Evolutionary conservation across 23 red algal species (phyloP), one percentile per base, ranked within the genome.

Genomic region (Gracilariopsis chorda): DNA sequence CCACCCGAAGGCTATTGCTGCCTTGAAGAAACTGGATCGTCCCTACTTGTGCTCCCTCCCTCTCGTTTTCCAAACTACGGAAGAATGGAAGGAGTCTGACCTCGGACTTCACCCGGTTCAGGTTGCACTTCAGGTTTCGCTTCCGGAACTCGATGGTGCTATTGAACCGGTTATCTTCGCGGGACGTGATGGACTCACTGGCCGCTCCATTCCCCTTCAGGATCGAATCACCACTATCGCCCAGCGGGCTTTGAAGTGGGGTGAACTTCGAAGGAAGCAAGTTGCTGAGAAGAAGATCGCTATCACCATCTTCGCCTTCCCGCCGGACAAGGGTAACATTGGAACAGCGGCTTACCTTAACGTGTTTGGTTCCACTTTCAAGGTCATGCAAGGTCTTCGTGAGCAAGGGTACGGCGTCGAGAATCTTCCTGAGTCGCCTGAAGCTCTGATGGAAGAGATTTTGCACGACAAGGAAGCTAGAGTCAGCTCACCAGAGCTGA

Each of bases 241-340:
- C 48, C 29, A 44, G 17, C 83, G 97, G 3, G 93, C 97, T 9
- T 63, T 99, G 71, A 99, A 99, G 78, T 99, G 97, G 97, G 97
- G 90, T 16, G 82, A 91, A 49, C 82, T 99, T 2, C 48, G 89
- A 40, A 73, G 90, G 2, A 95, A 94, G 86, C 41, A 92, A 59
- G 85, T 80, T 24, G 46, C 77, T 10, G 92, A 99, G 58, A 99
- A 99, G 84, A 99, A 99, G 60, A 51, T 99, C 48, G 97, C 93
- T 13, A 88, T 99, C 52, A 95, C 93, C 4, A 93, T 99, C 48
- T 99, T 99, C 62, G 90, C 97, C 13, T 99, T 99, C 83, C 97
- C 97, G 10, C 97, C 97, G 11, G 97, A 99, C 70, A 99, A 99
- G 93, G 97, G 97, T 45, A 99, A 99, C 60, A 93, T 99, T 48